Evolutionary conservation across 208 protist genomes (phyloP), one percentile per base, ranked within the genome.

Genomic region (Trypanosoma theileri): DNA sequence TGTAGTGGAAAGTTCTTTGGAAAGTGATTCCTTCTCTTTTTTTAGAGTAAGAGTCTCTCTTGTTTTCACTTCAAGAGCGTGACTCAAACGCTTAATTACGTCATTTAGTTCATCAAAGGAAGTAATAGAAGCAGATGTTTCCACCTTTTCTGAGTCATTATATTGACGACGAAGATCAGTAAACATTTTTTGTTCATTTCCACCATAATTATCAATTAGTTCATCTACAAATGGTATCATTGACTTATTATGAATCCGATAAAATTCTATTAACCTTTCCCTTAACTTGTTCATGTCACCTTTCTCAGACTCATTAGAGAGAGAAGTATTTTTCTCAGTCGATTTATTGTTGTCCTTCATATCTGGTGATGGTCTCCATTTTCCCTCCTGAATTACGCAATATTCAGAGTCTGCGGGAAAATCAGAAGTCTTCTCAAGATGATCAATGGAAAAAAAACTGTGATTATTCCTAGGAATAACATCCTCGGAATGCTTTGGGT

Each of bases 161-260:
- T 70, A 70, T 22, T 56, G 53, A 46, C 13, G 14, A 22, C 59
- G 0, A 55, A 73, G 42, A 41, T 61, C 59, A 24, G 13, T 45
- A 52, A 73, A 73, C 21, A 60, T 65, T 22, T 59, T n/a, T 53
- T 54, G 24, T 45, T 64, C 55, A 55, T 67, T 61, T 24, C 44
- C 59, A 67, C 57, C 65, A 53, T 71, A 62, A 59, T 60, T 71
- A 16, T 65, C 40, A 55, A 64, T 64, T 21, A 64, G 14, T 42
- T 62, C 66, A 35, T 71, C 58, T 22, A 64, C 66, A 71, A 71
- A 64, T 7, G 57, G 46, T 42, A 64, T 54, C 59, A 65, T 71
- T 10, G 54, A 60, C 14, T 31, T 41, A 22, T 71, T 62, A 24
- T 57, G 28, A 24, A 40, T 35, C 19, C 24, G 45, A 58, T 71